Conservation (phyloP, 2,329 filamentous ascomycete genomes). For the Hawksworthiomyces lignivorus region DNA sequence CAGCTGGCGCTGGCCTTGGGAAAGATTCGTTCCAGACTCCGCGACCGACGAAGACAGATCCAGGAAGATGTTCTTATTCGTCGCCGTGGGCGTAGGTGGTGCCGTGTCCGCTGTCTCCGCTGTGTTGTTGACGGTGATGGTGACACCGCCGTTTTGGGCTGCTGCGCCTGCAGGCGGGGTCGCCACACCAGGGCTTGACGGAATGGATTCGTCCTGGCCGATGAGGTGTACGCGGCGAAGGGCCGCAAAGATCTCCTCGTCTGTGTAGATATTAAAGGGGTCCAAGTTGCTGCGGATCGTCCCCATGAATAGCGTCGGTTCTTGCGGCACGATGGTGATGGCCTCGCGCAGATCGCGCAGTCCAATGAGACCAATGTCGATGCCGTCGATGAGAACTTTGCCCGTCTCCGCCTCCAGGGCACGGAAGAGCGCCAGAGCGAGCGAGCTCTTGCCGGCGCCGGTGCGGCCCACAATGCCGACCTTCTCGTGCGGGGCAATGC, state of each 20-base stretch:
- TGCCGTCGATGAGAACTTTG: constrained; percentile 79
- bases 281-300: constrained; percentile 90
- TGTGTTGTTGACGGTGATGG: too few relatives aligned
- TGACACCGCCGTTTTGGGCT: too few relatives aligned
- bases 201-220: constrained; percentile 43
- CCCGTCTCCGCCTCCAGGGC: constrained; percentile 86
- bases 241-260: constrained; percentile 82
- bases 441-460: constrained; percentile 91
- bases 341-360: constrained; percentile 87
- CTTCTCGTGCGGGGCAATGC: constrained; percentile 79
- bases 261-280: constrained; percentile 80
- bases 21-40: constrained; percentile 89
- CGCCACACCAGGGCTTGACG: constrained; percentile 12
- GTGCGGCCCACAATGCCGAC: constrained; percentile 94
- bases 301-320: constrained; percentile 88
- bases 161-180: constrained; percentile 13
- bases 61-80: constrained; percentile 92
- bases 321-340: constrained; percentile 96
- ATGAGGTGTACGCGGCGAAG: constrained; percentile 87
- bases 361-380: constrained; percentile 87
- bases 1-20: constrained; percentile 91
- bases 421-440: constrained; percentile 88
- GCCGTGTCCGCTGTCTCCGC: constrained; percentile 14
- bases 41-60: constrained; percentile 77
- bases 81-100: constrained; percentile 33